Base-by-base conservation (phyloP, 345 rosid species). In the Conringia planisiliqua region DNA sequence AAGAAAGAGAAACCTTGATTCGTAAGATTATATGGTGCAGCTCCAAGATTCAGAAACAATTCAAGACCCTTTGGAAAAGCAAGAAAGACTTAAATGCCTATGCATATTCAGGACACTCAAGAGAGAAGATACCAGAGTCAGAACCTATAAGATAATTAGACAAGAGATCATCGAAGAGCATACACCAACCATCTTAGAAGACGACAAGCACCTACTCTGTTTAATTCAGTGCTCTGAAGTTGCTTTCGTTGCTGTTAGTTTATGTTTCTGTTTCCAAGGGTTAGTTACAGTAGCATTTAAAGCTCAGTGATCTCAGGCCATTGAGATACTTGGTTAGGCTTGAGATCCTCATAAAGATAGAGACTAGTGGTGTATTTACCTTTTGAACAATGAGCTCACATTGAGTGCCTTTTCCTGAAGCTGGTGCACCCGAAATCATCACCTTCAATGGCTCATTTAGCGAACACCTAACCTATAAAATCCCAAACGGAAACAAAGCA, bases 401-500 rank as follows among this genome's bases (percentile, higher is more conserved):
- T 72, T 91, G 98, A 67, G 98, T 87, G 56, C 98, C 95, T 83
- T 91, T 94, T 44, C 98, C 97, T 1, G 93, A 94, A 7, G 96
- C 96, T 0, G 97, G 93, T 29, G 97, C 97, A 35, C 98, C 97
- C 0, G 95, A 91, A 65, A 93, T 91, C 94, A 93, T 93, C 66
- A 93, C 96, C 80, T 88, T 91, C 79, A 93, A 39, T 0, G 97
- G 88, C 79, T 88, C 86, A 29, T 38, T 50, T 4, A 75, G 67
- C 10, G 87, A 93, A 84, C 94, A 84, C 65, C 54, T 69, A 57
- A 89, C 59, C 77, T 80, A 64, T 64, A 83, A 24, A 60, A 69
- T 26, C 76, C 80, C 89, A 83, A 82, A 80, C 32, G 35, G 10
- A 30, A 16, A 59, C 7, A 62, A 26, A 8, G 12, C 16, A 55